phyloP scores from a whole-genome alignment of 1,139 yeast species.

The Pneumocystis jirovecii region DNA sequence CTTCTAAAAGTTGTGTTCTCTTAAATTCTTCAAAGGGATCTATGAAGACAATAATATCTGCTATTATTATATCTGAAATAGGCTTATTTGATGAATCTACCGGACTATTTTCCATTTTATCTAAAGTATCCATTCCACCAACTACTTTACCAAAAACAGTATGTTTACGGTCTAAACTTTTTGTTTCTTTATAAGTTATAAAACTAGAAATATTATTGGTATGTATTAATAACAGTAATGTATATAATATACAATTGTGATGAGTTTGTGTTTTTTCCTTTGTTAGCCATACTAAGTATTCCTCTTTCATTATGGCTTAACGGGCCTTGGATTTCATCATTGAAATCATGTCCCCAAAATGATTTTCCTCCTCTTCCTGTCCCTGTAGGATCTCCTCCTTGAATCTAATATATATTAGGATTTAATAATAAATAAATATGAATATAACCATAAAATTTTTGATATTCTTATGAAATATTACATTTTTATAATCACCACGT shows the following conservation, averaged over 20 bases:
- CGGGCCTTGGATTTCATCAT: constrained; percentile 46
- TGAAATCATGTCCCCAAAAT: constrained; percentile 26
- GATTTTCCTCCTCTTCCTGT: constrained; percentile 32
- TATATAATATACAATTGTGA: constrained; percentile 44
- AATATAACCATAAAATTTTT: constrained; percentile 29
- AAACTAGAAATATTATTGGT: constrained; percentile 24
- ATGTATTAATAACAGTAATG: background rate
- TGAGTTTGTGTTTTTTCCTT: constrained; percentile 45
- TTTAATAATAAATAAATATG: background rate
- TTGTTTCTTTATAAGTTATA: constrained; percentile 54
- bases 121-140: constrained; percentile 64
- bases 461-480: constrained; percentile 34
- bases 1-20: constrained; percentile 13
- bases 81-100: constrained; percentile 25
- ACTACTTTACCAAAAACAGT: constrained; percentile 65
- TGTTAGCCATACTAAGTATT: constrained; percentile 66
- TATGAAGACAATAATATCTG: constrained; percentile 58
- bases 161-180: constrained; percentile 63
- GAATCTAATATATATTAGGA: constrained; percentile 19
- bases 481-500: constrained; percentile 29
- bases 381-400: constrained; percentile 39
- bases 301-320: constrained; percentile 70
- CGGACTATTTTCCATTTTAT: constrained; percentile 42
- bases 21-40: constrained; percentile 52
- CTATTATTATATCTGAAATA: constrained; percentile 24